Percentiles rank a stretch among this genome's conserved stretches.
These are phyloP conservation scores for Lactarius evosmus DNA, from an alignment of 768 basidiomycete species.

Conservation along the genomic window DNA sequence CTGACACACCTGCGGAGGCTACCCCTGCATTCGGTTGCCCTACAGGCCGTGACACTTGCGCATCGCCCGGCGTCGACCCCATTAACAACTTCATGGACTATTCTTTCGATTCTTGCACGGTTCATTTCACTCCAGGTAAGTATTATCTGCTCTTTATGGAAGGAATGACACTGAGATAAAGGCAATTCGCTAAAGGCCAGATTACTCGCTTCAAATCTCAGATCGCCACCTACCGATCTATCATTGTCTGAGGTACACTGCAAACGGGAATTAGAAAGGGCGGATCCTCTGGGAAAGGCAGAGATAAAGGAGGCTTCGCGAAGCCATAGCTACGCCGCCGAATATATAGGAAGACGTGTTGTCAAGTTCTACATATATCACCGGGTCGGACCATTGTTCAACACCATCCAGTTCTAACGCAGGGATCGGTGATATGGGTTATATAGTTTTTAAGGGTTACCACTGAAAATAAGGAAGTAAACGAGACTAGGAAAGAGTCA, in stretches of 20 bases:
- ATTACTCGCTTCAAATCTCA: constrained; percentile 40
- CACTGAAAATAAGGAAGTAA: neutral
- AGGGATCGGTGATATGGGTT: neutral
- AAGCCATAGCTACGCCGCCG: neutral
- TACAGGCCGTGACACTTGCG: constrained; percentile 34
- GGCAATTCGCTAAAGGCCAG: constrained; percentile 26
- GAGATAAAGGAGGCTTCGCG: neutral
- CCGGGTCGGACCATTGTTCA: no score
- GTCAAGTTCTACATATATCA: neutral
- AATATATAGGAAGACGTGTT: neutral
- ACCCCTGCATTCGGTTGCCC: constrained; percentile 40
- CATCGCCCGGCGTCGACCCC: constrained; percentile 37
- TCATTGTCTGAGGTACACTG: constrained; percentile 30
- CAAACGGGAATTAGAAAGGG: neutral
- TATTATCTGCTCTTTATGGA: neutral
- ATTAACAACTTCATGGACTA: constrained; percentile 57
- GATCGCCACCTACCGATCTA: constrained; percentile 45
- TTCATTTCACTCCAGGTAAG: constrained; percentile 44
- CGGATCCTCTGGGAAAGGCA: neutral
- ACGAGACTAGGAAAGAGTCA: neutral
- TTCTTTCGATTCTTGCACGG: constrained; percentile 50
- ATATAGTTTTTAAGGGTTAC: neutral
- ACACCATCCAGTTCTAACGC: no score
- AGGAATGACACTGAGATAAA: neutral
- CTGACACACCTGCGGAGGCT: constrained; percentile 49